phyloP scores from a whole-genome alignment of 352 stramenopile species.

The Globisporangium canariense region DNA sequence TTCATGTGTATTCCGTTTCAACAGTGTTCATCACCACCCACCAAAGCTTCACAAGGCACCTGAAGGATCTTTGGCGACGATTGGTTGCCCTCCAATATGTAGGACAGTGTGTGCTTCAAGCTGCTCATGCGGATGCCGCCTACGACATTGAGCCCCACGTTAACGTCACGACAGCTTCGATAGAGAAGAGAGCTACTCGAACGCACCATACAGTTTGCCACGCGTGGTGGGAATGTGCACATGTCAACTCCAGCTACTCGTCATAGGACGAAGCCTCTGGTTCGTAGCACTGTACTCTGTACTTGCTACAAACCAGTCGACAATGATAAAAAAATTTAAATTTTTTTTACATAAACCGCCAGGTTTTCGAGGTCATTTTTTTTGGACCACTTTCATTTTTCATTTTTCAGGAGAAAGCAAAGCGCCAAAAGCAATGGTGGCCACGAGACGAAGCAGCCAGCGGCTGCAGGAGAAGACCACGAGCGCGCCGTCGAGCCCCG shows the following conservation, averaged over 20 bases:
- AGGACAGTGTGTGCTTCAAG: slow-evolving; percentile 53
- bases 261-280: no score
- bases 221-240: slow-evolving; percentile 44
- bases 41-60: slow-evolving; percentile 17
- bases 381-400: no score
- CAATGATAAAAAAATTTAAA: no score
- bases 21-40: no score
- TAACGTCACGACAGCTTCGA: not conserved
- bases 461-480: slow-evolving; percentile 52
- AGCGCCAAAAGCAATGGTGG: slow-evolving; percentile 54
- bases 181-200: not conserved
- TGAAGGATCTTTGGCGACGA: slow-evolving; percentile 49
- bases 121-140: slow-evolving; percentile 64
- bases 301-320: no score
- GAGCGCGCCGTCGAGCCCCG: slow-evolving; percentile 10
- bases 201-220: slow-evolving; percentile 66
- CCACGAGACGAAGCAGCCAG: slow-evolving; percentile 53
- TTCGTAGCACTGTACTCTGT: no score
- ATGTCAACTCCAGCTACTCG: slow-evolving; percentile 53
- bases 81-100: slow-evolving; percentile 62
- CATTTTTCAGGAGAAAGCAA: no score
- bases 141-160: slow-evolving; percentile 13
- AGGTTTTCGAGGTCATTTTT: no score
- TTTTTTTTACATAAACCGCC: no score
- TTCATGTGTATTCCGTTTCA: no score